Percentiles rank a stretch among this genome's conserved stretches.
These are phyloP conservation scores for Theobroma grandiflorum DNA, from an alignment of 441 rosid species.

Conservation along the genomic window DNA sequence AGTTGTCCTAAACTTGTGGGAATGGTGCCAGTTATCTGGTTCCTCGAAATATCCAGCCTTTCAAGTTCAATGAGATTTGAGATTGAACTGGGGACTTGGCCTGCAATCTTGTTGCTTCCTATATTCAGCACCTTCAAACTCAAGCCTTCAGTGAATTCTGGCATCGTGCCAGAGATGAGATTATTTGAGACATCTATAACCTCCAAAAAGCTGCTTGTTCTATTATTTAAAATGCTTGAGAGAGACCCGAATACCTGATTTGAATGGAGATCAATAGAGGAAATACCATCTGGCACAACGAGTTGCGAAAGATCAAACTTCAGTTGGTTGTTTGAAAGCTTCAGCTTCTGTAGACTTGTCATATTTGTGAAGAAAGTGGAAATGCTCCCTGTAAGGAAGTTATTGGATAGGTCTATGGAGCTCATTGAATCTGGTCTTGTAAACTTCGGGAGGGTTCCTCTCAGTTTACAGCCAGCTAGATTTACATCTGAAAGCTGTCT, in stretches of 20 bases:
- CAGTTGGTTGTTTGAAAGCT: slow-evolving; percentile 79
- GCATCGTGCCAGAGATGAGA: slow-evolving; percentile 70
- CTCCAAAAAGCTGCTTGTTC: slow-evolving; percentile 81
- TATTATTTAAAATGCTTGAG: slow-evolving; percentile 68
- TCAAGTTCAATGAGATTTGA: slow-evolving; percentile 74
- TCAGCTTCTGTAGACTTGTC: slow-evolving; percentile 68
- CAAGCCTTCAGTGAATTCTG: slow-evolving; percentile 71
- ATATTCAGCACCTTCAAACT: slow-evolving; percentile 71
- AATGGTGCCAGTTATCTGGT: slow-evolving; percentile 74
- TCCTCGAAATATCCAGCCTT: slow-evolving; percentile 77
- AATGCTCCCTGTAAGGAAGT: slow-evolving; percentile 65
- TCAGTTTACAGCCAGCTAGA: slow-evolving; percentile 85
- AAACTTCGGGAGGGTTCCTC: slow-evolving; percentile 74
- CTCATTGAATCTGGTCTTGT: slow-evolving; percentile 65
- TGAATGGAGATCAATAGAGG: slow-evolving; percentile 64
- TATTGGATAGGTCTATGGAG: slow-evolving; percentile 77
- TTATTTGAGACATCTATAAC: slow-evolving; percentile 71
- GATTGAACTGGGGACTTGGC: slow-evolving; percentile 81
- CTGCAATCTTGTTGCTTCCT: slow-evolving; percentile 79
- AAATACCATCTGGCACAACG: slow-evolving; percentile 64
- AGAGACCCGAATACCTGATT: slow-evolving; percentile 78
- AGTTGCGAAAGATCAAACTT: slow-evolving; percentile 67
- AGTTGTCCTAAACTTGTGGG: slow-evolving; percentile 71
- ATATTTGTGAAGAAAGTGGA: slow-evolving; percentile 64
- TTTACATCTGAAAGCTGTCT: slow-evolving; percentile 66